phyloP scores from a whole-genome alignment of 2,329 filamentous ascomycete species.

The Aspergillus hiratsukae region DNA sequence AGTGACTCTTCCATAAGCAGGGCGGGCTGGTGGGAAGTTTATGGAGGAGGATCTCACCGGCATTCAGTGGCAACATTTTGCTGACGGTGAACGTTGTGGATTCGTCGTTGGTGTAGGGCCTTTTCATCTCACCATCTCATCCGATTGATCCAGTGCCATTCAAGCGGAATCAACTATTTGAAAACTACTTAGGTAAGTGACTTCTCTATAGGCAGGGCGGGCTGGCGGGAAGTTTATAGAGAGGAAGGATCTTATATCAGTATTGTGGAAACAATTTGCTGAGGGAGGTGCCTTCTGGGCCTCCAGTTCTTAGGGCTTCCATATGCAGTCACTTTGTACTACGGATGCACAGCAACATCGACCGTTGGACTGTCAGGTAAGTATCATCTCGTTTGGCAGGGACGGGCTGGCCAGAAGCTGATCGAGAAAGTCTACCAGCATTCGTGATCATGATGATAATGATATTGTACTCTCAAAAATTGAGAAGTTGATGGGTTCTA shows the following conservation, averaged over 20 bases:
- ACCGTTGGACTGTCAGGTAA: not conserved
- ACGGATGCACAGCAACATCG: no score
- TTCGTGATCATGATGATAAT: no score
- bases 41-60: not conserved
- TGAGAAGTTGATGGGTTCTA: no score
- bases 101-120: no score
- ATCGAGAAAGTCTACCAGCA: not conserved
- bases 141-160: no score
- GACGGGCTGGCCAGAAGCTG: not conserved
- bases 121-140: no score
- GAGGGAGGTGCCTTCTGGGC: not conserved
- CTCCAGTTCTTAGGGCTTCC: not conserved
- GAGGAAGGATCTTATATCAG: not conserved
- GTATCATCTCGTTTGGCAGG: not conserved
- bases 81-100: not conserved
- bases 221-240: not conserved
- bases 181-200: not conserved
- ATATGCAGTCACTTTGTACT: no score
- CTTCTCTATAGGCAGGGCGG: not conserved
- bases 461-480: no score
- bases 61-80: not conserved
- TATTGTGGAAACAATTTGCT: not conserved
- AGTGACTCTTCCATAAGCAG: not conserved
- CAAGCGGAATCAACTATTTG: no score
- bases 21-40: not conserved